phyloP scores from a whole-genome alignment of 331 rosid genomes.

The Cydonia oblonga region DNA sequence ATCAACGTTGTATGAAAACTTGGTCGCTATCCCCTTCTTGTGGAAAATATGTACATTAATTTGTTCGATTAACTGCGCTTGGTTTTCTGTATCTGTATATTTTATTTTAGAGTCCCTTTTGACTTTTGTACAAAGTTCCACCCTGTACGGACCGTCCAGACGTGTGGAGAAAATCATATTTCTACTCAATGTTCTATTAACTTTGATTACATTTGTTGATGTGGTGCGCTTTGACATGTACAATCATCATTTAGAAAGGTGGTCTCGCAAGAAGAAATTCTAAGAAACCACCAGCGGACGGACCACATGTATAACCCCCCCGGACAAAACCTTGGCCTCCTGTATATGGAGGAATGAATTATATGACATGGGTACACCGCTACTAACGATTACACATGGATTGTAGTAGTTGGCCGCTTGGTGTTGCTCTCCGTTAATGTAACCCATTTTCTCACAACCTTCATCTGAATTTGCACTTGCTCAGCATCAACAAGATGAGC shows the following conservation, averaged over 20 bases:
- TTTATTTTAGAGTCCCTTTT: background rate
- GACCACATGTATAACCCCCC: no score
- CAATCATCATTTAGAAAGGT: no score
- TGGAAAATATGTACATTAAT: background rate
- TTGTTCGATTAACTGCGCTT: background rate
- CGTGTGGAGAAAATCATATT: background rate
- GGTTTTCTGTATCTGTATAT: background rate
- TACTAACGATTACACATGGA: background rate
- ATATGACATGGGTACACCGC: background rate
- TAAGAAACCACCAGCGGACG: no score
- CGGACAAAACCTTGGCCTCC: no score
- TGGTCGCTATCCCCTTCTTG: background rate
- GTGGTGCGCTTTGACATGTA: no score
- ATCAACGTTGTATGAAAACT: background rate
- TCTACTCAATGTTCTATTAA: background rate
- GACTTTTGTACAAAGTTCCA: background rate
- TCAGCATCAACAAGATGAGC: no score
- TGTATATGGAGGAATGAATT: no score
- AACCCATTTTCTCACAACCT: background rate
- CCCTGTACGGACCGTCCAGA: no score
- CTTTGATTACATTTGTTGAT: no score
- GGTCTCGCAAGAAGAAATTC: no score
- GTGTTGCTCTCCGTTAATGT: background rate
- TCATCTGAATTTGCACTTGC: no score
- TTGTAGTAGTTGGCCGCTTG: background rate